phyloP scores from a whole-genome alignment of 305 asterid genomes.

The Fraxinus sp. region DNA sequence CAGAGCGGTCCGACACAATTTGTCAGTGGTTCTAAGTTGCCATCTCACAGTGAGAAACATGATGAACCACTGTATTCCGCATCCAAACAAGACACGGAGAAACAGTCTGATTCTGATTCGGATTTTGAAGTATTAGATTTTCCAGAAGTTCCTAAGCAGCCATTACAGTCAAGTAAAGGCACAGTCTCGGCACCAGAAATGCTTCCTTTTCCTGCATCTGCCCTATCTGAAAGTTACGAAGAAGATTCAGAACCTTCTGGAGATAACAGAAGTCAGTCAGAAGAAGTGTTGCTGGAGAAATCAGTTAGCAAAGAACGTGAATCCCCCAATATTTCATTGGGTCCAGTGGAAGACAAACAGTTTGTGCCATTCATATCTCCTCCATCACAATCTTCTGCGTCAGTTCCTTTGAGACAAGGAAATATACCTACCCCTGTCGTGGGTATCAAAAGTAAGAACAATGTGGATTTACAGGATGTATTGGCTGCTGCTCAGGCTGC shows the following conservation, averaged over 20 bases:
- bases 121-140: conserved; percentile 68
- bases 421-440: conserved; percentile 30
- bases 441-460: conserved; percentile 29
- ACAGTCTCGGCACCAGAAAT: conserved; percentile 66
- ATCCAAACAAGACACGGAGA: conserved; percentile 40
- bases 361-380: conserved; percentile 68
- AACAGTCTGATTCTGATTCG: conserved; percentile 56
- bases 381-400: conserved; percentile 45
- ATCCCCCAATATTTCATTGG: background rate
- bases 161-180: conserved; percentile 50
- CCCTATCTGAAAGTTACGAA: conserved; percentile 61
- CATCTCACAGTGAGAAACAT: conserved; percentile 57
- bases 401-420: conserved; percentile 27
- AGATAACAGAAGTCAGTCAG: conserved; percentile 24
- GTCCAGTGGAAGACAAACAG: conserved; percentile 48
- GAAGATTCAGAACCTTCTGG: conserved; percentile 39
- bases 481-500: conserved; percentile 90
- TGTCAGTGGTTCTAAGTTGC: conserved; percentile 59
- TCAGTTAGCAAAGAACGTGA: conserved; percentile 31
- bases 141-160: conserved; percentile 76
- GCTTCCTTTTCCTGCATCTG: conserved; percentile 93
- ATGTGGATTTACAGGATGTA: conserved; percentile 71
- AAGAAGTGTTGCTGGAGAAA: conserved; percentile 34
- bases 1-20: conserved; percentile 84
- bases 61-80: conserved; percentile 34